Base-by-base conservation (phyloP, 1,139 yeast species). In the Blastobotrys malaysiensis region DNA sequence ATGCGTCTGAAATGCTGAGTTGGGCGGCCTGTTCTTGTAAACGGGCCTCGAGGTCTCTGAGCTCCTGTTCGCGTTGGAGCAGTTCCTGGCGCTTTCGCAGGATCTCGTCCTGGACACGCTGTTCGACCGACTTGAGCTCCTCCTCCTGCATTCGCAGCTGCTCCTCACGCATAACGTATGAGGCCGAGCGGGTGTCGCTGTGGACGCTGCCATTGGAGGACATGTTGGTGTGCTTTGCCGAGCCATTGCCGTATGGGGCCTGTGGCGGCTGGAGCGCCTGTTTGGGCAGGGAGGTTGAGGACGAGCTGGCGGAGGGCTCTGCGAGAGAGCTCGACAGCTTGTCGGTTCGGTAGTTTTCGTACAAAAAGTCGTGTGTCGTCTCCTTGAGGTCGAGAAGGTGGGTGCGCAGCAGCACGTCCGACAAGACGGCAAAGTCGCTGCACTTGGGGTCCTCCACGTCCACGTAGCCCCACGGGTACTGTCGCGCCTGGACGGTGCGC, bases 301-400 rank as follows among this genome's bases (percentile, higher is more conserved):
- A 31, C 4, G 39, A 31, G n/a, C n/a, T 31, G 39, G 39, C 39
- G 6, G 39, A 13, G 39, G 7, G 11, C 13, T 16, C 20, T 1
- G 48, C 27, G 6, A 27, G 48, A 39, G 49, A 65, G n/a, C 60
- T 54, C n/a, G 88, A 86, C 63, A 93, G 80, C 52, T 95, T 84
- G 65, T 87, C 95, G 4, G 98, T 89, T 76, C 99, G 86, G 73
- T 91, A 93, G 61, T 87, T 86, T 71, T 93, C 99, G 70, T 93
- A 93, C 61, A 93, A 76, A 65, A 88, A 85, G 70, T 90, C 97
- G 68, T 89, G 97, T 19, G 99, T 93, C 68, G 85, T 84, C 67
- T 93, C 98, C 73, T 91, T 91, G 73, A 93, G 81, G 68, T 93
- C 99, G 64, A 83, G 85, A 65, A 91, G 77, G 69, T 91, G 98